Conservation (phyloP, 176 grass and related monocot genomes). For the Eragrostis nindensis region DNA sequence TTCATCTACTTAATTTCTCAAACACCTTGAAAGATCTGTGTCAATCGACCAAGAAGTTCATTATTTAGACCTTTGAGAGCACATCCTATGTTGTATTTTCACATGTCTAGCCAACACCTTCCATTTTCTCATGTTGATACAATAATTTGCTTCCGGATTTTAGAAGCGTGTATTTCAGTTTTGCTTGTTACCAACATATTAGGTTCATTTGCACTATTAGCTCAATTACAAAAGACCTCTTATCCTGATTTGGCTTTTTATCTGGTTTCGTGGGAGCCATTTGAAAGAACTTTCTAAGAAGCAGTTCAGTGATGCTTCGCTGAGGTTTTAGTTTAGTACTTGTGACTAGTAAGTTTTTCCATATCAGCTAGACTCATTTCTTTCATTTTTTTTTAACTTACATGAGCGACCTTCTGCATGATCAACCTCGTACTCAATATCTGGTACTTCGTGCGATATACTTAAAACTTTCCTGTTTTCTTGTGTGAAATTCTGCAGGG, state of each 20-base stretch:
- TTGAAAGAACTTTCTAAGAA: constrained; percentile 24
- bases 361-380: neutral
- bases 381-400: neutral
- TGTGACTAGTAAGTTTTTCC: neutral
- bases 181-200: constrained; percentile 18
- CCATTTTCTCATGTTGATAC: constrained; percentile 10
- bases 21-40: constrained; percentile 9
- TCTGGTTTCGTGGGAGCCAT: constrained; percentile 32
- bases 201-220: neutral
- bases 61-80: constrained; percentile 8
- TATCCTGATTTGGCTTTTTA: constrained; percentile 9
- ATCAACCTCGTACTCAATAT: neutral
- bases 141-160: neutral
- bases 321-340: constrained; percentile 4
- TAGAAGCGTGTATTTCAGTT: neutral
- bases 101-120: constrained; percentile 1
- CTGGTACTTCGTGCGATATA: constrained; percentile 9
- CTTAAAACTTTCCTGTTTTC: neutral
- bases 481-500: constrained; percentile 61
- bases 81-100: constrained; percentile 12
- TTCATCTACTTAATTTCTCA: constrained; percentile 29
- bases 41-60: constrained; percentile 13
- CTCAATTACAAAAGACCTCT: constrained; percentile 8
- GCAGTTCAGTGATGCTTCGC: neutral
- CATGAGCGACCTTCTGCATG: neutral